Evolutionary conservation across 2,329 filamentous ascomycete species (phyloP), one percentile per base, ranked within the genome.

Genomic region (Tolypocladium capitatum): DNA sequence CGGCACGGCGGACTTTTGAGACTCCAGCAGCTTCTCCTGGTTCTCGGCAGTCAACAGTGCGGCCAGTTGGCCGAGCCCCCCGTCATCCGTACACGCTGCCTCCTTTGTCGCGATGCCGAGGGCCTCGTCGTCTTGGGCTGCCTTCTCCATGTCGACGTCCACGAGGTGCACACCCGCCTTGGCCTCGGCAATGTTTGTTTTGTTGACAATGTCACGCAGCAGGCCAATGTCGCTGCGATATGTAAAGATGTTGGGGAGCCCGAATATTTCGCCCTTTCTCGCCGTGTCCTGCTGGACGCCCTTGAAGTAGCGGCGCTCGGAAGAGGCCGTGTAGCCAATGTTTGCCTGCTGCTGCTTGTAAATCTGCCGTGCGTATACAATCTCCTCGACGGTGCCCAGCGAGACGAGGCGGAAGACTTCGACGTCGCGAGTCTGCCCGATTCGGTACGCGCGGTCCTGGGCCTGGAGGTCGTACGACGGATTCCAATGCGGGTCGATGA

Each of bases 281-380:
- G 79, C 78, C 24, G 79, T 80, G 54, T 87, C 80, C 52, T 94
- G 84, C 65, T 96, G 91, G 0, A 97, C 87, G 36, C 92, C 92
- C 55, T 84, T 89, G 70, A 98, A 98, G 64, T 98, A 98, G 2
- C 92, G 81, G 4, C 92, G 81, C 64, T 98, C 92, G 5, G 83
- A 84, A 0, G 87, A 94, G 0, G 92, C 92, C 32, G 83, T 94
- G 65, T 98, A 97, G 1, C 87, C 92, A 49, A 98, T 97, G 59
- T 96, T 97, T 27, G 92, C 91, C 67, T 97, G 92, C 59, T 98
- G 92, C 61, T 98, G 92, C 64, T 98, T 98, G 74, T 98, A 98
- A 35, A 98, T 92, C 59, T 98, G 92, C 7, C 92, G 78, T 0
- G 91, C 92, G 58, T 98, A 98, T 8, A 97, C 88, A 47, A 96